Evolutionary conservation across 768 basidiomycete species (phyloP).

Genomic region (Pleurotus citrinopileatus): DNA sequence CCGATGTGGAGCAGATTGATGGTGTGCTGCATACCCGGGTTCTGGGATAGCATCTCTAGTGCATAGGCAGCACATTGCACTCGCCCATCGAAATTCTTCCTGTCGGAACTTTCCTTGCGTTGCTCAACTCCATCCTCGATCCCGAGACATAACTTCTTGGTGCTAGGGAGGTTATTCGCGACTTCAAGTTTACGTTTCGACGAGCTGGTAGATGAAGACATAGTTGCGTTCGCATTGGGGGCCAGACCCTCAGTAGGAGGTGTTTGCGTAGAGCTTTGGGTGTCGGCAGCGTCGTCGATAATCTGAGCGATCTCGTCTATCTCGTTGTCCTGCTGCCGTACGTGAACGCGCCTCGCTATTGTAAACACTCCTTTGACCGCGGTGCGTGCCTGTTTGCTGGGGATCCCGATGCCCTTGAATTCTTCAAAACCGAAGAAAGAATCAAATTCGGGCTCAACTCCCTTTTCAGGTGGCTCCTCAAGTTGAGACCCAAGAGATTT

Average conservation of each 20-base stretch:
- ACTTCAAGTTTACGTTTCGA: constrained; percentile 1
- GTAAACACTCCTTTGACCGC: not conserved
- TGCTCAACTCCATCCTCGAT: not conserved
- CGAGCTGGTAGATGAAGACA: not conserved
- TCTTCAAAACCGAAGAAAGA: not conserved
- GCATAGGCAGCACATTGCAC: constrained; percentile 11
- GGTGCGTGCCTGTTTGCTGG: not conserved
- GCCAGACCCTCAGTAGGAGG: not conserved
- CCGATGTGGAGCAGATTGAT: constrained; percentile 11
- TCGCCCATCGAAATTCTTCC: not conserved
- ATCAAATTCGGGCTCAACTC: not conserved
- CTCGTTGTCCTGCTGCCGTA: not conserved
- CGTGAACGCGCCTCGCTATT: not conserved
- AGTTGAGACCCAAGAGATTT: not conserved
- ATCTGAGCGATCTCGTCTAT: not conserved
- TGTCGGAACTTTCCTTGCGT: not conserved
- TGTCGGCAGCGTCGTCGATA: not conserved
- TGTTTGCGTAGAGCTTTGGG: not conserved
- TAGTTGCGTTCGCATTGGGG: not conserved
- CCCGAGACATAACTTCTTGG: not conserved
- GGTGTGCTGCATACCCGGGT: constrained; percentile 4
- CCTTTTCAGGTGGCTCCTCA: not conserved
- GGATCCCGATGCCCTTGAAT: not conserved
- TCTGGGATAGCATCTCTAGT: constrained; percentile 9
- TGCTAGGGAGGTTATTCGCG: not conserved